phyloP scores from a whole-genome alignment of 2,329 filamentous ascomycete species.

The Fusarium siculi region DNA sequence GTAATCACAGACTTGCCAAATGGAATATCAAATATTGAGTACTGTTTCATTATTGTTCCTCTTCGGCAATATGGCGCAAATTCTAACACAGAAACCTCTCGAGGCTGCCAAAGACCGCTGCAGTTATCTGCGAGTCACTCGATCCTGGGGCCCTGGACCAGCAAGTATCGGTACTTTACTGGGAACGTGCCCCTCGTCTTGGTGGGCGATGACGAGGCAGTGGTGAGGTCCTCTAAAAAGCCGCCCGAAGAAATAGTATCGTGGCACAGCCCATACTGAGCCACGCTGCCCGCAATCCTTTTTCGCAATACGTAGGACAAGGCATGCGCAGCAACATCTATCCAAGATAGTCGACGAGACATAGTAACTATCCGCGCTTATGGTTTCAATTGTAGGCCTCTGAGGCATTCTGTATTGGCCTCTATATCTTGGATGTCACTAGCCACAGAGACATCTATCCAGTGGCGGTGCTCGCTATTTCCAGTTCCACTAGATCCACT shows the following conservation, averaged over 20 bases:
- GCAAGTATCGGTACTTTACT: constrained; percentile 45
- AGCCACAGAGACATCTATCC: constrained; percentile 20
- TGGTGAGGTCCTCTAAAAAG: constrained; percentile 35
- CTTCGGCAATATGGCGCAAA: background rate
- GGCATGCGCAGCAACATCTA: constrained; percentile 18
- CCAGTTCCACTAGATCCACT: constrained; percentile 31
- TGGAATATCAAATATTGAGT: background rate
- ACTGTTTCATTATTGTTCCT: background rate
- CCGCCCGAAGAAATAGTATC: constrained; percentile 27
- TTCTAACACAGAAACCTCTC: constrained; percentile 1
- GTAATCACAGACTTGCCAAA: no score
- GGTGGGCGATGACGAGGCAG: constrained; percentile 55
- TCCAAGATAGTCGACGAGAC: background rate
- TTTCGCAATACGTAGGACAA: constrained; percentile 9
- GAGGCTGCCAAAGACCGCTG: constrained; percentile 18
- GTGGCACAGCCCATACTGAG: constrained; percentile 43
- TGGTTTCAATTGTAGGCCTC: constrained; percentile 21
- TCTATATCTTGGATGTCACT: background rate
- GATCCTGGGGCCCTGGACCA: constrained; percentile 1
- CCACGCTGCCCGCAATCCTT: constrained; percentile 35
- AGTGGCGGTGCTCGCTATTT: constrained; percentile 32
- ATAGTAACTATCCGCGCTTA: constrained; percentile 16
- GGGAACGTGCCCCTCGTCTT: constrained; percentile 42
- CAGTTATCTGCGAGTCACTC: constrained; percentile 40
- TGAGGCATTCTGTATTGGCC: background rate